Conservation (phyloP, 2,329 filamentous ascomycete species). For the Xylariaceae sp. region DNA sequence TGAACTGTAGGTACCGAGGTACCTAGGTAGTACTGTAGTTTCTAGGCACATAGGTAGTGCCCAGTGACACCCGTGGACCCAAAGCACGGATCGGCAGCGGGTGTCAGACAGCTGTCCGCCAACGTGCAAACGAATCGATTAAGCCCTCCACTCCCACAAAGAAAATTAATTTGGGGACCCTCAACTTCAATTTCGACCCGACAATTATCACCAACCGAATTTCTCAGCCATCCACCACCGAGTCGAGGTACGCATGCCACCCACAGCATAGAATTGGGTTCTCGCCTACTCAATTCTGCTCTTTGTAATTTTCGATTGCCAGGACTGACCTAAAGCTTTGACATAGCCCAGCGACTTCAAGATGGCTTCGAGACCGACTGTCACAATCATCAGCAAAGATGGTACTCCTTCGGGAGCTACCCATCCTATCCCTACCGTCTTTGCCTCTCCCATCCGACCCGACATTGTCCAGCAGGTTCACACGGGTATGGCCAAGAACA, state of each 20-base stretch:
- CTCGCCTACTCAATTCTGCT: not conserved
- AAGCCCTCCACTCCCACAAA: constrained; percentile 42
- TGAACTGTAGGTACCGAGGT: too few relatives aligned
- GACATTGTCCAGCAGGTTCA: constrained; percentile 99
- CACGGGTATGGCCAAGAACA: constrained; percentile 99
- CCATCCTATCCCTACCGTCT: constrained; percentile 93
- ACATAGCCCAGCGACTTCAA: constrained; percentile 48
- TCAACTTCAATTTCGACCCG: constrained; percentile 30
- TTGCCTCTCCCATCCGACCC: constrained; percentile 95
- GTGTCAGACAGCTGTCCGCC: constrained; percentile 3
- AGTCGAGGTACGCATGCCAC: constrained; percentile 38
- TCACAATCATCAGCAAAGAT: constrained; percentile 96
- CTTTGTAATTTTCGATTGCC: not conserved
- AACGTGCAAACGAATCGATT: constrained; percentile 31
- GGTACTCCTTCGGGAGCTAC: constrained; percentile 89
- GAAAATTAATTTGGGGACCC: constrained; percentile 40
- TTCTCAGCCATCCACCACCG: constrained; percentile 36
- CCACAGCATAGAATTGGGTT: constrained; percentile 7
- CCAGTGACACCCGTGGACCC: too few relatives aligned
- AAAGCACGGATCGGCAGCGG: constrained; percentile 3
- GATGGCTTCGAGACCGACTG: constrained; percentile 97
- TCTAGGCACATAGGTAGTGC: too few relatives aligned
- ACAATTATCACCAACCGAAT: constrained; percentile 26
- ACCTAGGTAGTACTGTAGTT: too few relatives aligned
- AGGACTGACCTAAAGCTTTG: constrained; percentile 29